A percentile compares a stretch with the other conserved stretches of the same genome.
Evolutionary conservation across 257 asterid genomes (phyloP).

Genomic region (Apocynum venetum): DNA sequence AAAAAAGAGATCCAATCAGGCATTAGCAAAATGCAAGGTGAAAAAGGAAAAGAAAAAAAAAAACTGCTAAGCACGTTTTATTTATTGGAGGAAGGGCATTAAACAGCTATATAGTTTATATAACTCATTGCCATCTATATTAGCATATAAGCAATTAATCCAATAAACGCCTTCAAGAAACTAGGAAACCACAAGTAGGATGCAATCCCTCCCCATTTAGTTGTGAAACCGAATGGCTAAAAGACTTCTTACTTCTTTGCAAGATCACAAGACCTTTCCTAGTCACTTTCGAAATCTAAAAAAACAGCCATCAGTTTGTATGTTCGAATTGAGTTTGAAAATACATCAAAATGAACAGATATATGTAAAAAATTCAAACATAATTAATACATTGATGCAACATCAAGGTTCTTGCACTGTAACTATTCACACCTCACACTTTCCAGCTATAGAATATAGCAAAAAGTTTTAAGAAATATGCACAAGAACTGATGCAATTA

Average conservation of each 20-base stretch:
- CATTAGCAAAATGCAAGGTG: neutral
- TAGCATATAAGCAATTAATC: neutral
- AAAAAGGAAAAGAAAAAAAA: neutral
- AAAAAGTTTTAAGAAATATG: neutral
- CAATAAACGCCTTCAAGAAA: neutral
- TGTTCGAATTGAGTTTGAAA: neutral
- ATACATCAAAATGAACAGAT: neutral
- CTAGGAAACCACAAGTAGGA: neutral
- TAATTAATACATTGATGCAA: neutral
- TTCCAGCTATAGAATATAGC: neutral
- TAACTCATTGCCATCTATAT: neutral
- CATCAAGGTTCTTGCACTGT: neutral
- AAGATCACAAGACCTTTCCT: neutral
- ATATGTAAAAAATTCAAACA: neutral
- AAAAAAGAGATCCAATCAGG: slow-evolving; percentile 3
- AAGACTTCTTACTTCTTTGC: neutral
- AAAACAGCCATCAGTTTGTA: neutral
- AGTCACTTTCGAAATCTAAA: neutral
- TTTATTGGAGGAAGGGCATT: neutral
- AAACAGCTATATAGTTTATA: neutral
- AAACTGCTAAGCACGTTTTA: neutral
- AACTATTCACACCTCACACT: neutral
- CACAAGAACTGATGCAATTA: neutral
- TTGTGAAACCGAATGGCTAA: neutral
- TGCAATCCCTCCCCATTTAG: neutral